phyloP scores from a whole-genome alignment of 352 stramenopile genomes.

The Phytophthora colocasiae region DNA sequence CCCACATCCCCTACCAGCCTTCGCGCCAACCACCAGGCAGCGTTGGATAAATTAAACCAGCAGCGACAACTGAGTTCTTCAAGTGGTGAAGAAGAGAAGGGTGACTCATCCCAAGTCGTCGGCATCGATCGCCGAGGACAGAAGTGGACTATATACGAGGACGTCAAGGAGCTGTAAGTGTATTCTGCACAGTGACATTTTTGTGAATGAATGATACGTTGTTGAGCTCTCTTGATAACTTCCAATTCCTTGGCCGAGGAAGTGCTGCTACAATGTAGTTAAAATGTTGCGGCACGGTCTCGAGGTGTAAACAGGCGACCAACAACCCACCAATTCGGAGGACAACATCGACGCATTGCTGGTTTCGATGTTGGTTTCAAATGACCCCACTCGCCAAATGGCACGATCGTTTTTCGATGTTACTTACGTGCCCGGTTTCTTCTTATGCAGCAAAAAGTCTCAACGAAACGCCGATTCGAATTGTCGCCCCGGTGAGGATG shows the following conservation, averaged over 20 bases:
- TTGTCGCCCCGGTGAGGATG: neutral
- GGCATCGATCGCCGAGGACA: slow-evolving; percentile 3
- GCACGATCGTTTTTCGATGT: slow-evolving; percentile 19
- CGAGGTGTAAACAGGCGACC: no score
- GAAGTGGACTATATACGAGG: slow-evolving; percentile 24
- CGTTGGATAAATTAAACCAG: slow-evolving; percentile 29
- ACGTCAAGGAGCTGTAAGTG: slow-evolving; percentile 29
- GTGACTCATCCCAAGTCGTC: neutral
- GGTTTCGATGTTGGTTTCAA: neutral
- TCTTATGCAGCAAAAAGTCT: slow-evolving; percentile 2
- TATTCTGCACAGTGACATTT: slow-evolving; percentile 13
- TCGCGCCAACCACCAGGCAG: slow-evolving; percentile 16
- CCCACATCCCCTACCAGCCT: slow-evolving; percentile 23
- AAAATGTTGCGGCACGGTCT: no score
- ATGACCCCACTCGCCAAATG: slow-evolving; percentile 1
- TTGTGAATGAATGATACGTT: slow-evolving; percentile 18
- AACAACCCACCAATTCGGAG: neutral
- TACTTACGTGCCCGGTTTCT: slow-evolving; percentile 14
- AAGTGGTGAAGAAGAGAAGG: slow-evolving; percentile 36
- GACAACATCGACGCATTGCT: neutral
- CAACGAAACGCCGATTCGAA: slow-evolving; percentile 4
- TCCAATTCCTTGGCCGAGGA: neutral
- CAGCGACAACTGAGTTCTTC: slow-evolving; percentile 32
- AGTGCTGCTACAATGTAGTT: no score
- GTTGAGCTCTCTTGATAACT: neutral